Conservation (phyloP, 2,329 filamentous ascomycete species). For the Pseudopithomyces chartarum region DNA sequence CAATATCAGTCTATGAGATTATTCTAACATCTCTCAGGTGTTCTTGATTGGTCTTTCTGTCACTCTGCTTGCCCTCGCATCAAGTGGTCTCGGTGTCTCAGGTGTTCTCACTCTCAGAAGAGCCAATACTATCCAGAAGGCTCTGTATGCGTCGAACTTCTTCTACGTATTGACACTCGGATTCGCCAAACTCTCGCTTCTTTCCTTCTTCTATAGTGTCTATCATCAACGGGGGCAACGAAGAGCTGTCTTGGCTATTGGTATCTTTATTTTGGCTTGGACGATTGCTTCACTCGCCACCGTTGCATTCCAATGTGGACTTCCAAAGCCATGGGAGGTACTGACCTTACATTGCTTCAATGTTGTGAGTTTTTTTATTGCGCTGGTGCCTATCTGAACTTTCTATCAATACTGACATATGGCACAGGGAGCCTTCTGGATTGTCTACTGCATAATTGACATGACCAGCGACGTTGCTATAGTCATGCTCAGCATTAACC, state of each 20-base stretch:
- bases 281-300: slow-evolving; percentile 29
- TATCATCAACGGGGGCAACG: slow-evolving; percentile 23
- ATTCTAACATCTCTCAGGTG: slow-evolving; percentile 22
- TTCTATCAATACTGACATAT: slow-evolving; percentile 18
- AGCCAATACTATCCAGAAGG: slow-evolving; percentile 33
- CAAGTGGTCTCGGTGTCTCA: slow-evolving; percentile 27
- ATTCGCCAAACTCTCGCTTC: slow-evolving; percentile 38
- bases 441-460: slow-evolving; percentile 40
- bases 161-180: slow-evolving; percentile 36
- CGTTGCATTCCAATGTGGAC: slow-evolving; percentile 36
- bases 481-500: slow-evolving; percentile 35
- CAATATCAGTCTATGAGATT: not conserved
- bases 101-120: slow-evolving; percentile 21
- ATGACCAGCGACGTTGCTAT: slow-evolving; percentile 37
- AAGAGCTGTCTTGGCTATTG: slow-evolving; percentile 22
- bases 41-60: slow-evolving; percentile 34
- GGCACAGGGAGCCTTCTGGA: slow-evolving; percentile 37
- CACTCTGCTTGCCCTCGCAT: slow-evolving; percentile 29
- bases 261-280: slow-evolving; percentile 33
- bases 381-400: too few species aligned
- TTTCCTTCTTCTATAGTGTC: slow-evolving; percentile 33
- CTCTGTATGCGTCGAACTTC: slow-evolving; percentile 40
- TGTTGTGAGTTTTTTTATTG: slow-evolving; percentile 21
- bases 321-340: slow-evolving; percentile 38
- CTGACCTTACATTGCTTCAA: slow-evolving; percentile 35